Evolutionary conservation across 106 monocot genomes (phyloP).

Genomic region (Chionographis japonica): DNA sequence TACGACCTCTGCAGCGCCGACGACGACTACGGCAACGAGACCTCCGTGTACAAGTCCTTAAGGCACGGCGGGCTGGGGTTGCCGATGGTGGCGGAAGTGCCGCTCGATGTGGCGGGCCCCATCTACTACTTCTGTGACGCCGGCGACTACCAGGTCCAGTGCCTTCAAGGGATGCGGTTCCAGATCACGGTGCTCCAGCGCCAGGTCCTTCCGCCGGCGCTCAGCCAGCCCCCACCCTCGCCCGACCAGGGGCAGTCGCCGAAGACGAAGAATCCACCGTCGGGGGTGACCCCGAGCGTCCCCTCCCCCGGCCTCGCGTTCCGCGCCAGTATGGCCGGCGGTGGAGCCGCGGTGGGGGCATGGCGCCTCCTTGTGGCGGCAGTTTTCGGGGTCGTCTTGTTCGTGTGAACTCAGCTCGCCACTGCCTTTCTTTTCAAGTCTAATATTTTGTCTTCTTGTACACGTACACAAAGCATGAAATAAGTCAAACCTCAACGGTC

Average conservation of each 20-base stretch:
- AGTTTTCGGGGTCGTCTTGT: too few relatives aligned
- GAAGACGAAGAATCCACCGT: constrained; percentile 15
- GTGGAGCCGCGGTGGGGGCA: too few relatives aligned
- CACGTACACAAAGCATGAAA: too few relatives aligned
- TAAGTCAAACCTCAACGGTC: too few relatives aligned
- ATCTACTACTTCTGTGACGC: constrained; percentile 74
- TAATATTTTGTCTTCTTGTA: too few relatives aligned
- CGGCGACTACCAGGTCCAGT: constrained; percentile 41
- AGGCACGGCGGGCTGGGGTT: constrained; percentile 2
- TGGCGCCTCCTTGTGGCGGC: too few relatives aligned
- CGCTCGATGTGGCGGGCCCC: constrained; percentile 40
- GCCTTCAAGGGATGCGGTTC: constrained; percentile 67
- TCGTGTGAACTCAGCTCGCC: too few relatives aligned
- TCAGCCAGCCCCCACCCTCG: constrained; percentile 45
- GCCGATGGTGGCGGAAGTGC: constrained; percentile 21
- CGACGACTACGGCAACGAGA: constrained; percentile 40
- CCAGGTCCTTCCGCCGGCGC: constrained; percentile 38
- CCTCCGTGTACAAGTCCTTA: constrained; percentile 17
- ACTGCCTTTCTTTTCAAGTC: too few relatives aligned
- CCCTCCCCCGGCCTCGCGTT: neutral
- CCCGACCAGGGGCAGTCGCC: constrained; percentile 1
- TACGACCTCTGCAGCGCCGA: constrained; percentile 53
- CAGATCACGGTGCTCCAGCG: constrained; percentile 49
- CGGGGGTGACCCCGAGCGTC: neutral
- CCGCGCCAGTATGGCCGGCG: constrained; percentile 3